Evolutionary conservation across 2,329 filamentous ascomycete species (phyloP).

Genomic region (Periconia macrospinosa): DNA sequence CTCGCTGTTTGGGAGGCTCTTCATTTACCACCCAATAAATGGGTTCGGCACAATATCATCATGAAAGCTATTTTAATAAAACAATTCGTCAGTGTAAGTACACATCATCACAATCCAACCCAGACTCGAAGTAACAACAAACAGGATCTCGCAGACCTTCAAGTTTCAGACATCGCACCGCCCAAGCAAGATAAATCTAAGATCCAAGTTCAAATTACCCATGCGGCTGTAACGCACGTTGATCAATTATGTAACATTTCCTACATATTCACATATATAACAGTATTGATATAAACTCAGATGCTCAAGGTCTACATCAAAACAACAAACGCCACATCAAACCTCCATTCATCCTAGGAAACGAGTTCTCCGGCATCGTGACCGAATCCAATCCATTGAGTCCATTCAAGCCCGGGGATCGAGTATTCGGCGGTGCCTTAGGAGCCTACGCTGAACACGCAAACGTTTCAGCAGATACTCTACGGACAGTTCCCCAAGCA

Average conservation of each 20-base stretch:
- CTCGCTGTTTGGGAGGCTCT: no score
- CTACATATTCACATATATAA: background rate
- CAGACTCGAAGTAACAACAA: background rate
- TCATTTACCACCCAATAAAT: no score
- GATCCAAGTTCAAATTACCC: conserved; percentile 53
- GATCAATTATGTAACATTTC: conserved; percentile 39
- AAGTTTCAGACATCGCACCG: conserved; percentile 20
- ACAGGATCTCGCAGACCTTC: conserved; percentile 35
- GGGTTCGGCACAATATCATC: background rate
- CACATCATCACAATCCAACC: background rate
- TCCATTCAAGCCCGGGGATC: conserved; percentile 50
- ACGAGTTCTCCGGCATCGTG: conserved; percentile 63
- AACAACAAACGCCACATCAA: conserved; percentile 15
- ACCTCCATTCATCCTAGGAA: conserved; percentile 62
- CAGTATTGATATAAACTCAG: background rate
- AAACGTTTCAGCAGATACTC: conserved; percentile 39
- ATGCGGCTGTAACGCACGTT: conserved; percentile 62
- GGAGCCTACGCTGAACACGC: conserved; percentile 60
- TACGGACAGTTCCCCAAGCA: conserved; percentile 50
- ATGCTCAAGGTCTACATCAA: background rate
- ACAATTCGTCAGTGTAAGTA: conserved; percentile 6
- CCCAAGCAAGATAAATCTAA: conserved; percentile 40
- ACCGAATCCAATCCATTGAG: conserved; percentile 39
- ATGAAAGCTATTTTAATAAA: conserved; percentile 27
- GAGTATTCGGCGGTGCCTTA: conserved; percentile 56